Percentiles rank a stretch among this genome's conserved stretches.
Evolutionary conservation across 164 flowering plant species (phyloP).

Genomic region (Magnolia sinica): DNA sequence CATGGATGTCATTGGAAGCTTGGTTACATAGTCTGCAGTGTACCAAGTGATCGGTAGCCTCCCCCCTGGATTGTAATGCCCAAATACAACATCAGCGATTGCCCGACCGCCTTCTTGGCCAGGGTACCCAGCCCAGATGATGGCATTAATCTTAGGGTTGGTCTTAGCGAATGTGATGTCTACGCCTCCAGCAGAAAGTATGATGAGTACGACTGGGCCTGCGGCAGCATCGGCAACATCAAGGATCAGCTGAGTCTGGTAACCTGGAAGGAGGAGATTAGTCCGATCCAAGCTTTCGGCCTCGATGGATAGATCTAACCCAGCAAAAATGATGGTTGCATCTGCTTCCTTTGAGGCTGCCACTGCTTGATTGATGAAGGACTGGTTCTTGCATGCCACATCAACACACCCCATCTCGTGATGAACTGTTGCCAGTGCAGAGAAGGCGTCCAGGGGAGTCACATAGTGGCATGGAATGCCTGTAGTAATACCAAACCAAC

Average conservation of each 20-base stretch:
- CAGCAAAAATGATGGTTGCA: conserved; percentile 62
- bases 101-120: too few species aligned
- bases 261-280: conserved; percentile 60
- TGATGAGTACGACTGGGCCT: conserved; percentile 58
- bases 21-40: conserved; percentile 8
- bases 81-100: conserved; percentile 20
- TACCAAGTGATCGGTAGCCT: conserved; percentile 44
- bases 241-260: conserved; percentile 57
- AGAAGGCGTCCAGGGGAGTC: conserved; percentile 4
- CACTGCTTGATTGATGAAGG: conserved; percentile 39
- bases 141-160: conserved; percentile 5
- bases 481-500: neutral
- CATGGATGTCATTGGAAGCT: conserved; percentile 44
- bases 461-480: conserved; percentile 24
- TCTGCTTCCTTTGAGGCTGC: conserved; percentile 53
- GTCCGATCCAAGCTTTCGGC: conserved; percentile 49
- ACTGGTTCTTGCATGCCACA: conserved; percentile 39
- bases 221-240: conserved; percentile 52
- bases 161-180: conserved; percentile 46
- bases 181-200: conserved; percentile 65
- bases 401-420: conserved; percentile 17
- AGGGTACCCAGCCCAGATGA: conserved; percentile 63
- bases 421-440: neutral
- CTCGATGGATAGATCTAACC: conserved; percentile 64
- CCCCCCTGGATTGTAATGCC: conserved; percentile 43